Evolutionary conservation across 768 basidiomycete species (phyloP).

Genomic region (Lactifluus volemus): DNA sequence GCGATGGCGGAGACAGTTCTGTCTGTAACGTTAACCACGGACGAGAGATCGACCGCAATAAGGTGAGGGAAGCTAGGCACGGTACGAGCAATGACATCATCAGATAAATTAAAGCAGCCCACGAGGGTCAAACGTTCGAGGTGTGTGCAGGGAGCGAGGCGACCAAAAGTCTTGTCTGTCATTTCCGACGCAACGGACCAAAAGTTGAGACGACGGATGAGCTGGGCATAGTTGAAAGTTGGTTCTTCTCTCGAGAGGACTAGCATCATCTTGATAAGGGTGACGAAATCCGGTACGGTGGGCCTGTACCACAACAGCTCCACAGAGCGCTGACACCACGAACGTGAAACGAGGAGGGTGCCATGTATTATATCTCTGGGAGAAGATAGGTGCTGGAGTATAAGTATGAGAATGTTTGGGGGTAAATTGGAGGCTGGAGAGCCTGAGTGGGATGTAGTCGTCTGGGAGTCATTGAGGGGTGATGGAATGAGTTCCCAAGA

Average conservation of each 20-base stretch:
- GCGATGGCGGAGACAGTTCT: constrained; percentile 65
- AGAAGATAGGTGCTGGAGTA: constrained; percentile 75
- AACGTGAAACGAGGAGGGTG: constrained; percentile 72
- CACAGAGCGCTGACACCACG: constrained; percentile 94
- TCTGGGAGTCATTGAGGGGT: constrained; percentile 38
- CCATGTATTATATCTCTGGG: constrained; percentile 58
- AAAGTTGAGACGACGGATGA: constrained; percentile 90
- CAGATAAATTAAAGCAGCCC: constrained; percentile 62
- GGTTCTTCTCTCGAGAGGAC: constrained; percentile 55
- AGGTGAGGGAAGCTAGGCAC: constrained; percentile 64
- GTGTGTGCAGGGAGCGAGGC: constrained; percentile 64
- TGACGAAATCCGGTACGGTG: constrained; percentile 54
- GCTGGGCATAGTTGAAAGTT: constrained; percentile 80
- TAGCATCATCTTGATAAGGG: constrained; percentile 69
- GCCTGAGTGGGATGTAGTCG: constrained; percentile 24
- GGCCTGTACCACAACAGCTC: constrained; percentile 95
- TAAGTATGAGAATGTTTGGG: constrained; percentile 86
- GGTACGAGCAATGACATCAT: constrained; percentile 51
- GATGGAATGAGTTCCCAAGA: constrained; percentile 34
- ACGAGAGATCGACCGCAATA: constrained; percentile 78
- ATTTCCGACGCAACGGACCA: constrained; percentile 59
- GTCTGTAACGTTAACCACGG: constrained; percentile 62
- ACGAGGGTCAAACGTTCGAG: constrained; percentile 86
- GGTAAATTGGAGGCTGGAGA: constrained; percentile 66
- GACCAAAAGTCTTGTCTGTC: constrained; percentile 62